Base-by-base conservation (phyloP, 75 land plant genomes). In the Selaginella tamariscina region DNA sequence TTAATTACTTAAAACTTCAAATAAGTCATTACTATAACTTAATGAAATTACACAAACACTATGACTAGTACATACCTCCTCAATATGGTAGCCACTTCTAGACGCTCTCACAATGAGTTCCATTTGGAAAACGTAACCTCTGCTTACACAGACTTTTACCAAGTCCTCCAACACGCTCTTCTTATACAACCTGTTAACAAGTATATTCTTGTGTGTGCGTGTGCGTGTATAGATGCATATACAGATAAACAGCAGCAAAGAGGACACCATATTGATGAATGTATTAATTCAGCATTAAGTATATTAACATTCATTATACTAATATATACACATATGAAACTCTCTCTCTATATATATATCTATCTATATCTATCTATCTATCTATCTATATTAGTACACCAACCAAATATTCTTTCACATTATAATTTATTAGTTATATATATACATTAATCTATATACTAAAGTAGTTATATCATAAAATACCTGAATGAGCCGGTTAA, bases 61-160 rank as follows among this genome's bases (percentile, higher is more conserved):
- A n/a, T 2, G 21, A 59, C 63, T 2, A 26, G 21, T 33, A 30
- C 76, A 29, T 22, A 93, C 98, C 96, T 93, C 98, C 75, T 84
- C 91, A 73, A 93, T 89, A 9, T 77, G 81, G 67, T 83, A 83
- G 29, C 86, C 83, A 70, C 84, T 85, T 57, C 96, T 78, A 29
- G 86, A 77, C 56, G 98, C 98, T 31, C 98, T 76, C 27, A 93
- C 98, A 81, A 93, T 93, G 70, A 93, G 88, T 71, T 93, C 98
- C 98, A 93, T 93, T 67, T 93, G 98, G 65, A 93, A 93, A 21
- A 86, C 98, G 75, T 93, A 93, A 29, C 98, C 98, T 76, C 89
- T 93, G 70, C 98, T 93, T 8, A 87, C 96, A 72, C 83, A 81
- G 0, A 80, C 75, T 30, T 62, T 80, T 13, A 89, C 84, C 29